Percentiles rank a stretch among this genome's conserved stretches.
These are phyloP conservation scores for Pichia ethanolica DNA, from an alignment of 805 yeast species.

Conservation along the genomic window DNA sequence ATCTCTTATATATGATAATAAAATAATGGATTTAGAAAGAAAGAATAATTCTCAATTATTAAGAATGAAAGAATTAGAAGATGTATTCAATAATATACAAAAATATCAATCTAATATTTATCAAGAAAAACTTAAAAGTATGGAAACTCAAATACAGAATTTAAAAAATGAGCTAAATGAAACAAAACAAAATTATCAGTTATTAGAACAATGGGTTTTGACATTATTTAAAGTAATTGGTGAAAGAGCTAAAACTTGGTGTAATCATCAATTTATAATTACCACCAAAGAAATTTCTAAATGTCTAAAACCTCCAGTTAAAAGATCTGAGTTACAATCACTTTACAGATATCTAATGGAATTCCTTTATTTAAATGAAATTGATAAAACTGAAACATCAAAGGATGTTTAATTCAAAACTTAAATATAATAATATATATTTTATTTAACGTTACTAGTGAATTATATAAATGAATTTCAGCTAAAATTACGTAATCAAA, in stretches of 20 bases:
- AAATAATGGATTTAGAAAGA: not conserved
- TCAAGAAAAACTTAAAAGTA: not conserved
- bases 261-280: not conserved
- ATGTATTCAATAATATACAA: constrained; percentile 4
- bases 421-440: too few species aligned
- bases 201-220: constrained; percentile 5
- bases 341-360: constrained; percentile 6
- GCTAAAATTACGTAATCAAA: too few species aligned
- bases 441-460: not conserved
- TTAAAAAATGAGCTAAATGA: not conserved
- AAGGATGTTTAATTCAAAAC: too few species aligned
- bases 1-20: not conserved
- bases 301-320: constrained; percentile 1
- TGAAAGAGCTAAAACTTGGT: constrained; percentile 1
- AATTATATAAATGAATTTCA: too few species aligned
- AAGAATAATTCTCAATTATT: not conserved
- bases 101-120: constrained; percentile 1
- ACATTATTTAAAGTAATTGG: constrained; percentile 7
- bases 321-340: not conserved
- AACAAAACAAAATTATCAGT: not conserved
- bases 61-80: not conserved
- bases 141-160: not conserved
- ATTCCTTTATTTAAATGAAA: constrained; percentile 1
- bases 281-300: not conserved
- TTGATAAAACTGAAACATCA: not conserved